phyloP scores from a whole-genome alignment of 2,329 filamentous ascomycete genomes.

The Fusarium bulbicola region DNA sequence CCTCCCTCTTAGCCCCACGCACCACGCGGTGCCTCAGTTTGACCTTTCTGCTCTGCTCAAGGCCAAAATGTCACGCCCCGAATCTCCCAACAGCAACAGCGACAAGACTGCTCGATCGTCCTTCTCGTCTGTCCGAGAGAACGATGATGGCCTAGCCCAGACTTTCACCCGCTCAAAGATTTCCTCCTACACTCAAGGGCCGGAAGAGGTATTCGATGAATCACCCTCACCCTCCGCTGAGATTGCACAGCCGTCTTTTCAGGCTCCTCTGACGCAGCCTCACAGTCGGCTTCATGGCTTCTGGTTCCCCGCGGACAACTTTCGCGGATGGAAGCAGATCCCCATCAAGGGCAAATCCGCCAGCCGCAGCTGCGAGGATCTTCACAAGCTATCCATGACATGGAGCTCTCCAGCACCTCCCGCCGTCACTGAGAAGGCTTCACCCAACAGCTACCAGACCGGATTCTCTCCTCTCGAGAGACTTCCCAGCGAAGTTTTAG shows the following conservation, averaged over 20 bases:
- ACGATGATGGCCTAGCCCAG: slow-evolving; percentile 67
- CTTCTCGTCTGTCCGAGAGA: slow-evolving; percentile 70
- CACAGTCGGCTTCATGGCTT: slow-evolving; percentile 66
- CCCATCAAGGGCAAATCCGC: slow-evolving; percentile 66
- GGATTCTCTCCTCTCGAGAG: slow-evolving; percentile 70
- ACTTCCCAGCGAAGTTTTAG: slow-evolving; percentile 75
- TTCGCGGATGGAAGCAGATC: slow-evolving; percentile 71
- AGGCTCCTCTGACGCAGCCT: slow-evolving; percentile 63
- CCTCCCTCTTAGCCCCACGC: slow-evolving; percentile 44
- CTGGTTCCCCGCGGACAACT: slow-evolving; percentile 66
- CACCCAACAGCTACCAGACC: slow-evolving; percentile 45
- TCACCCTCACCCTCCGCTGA: slow-evolving; percentile 54
- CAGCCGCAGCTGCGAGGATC: slow-evolving; percentile 69
- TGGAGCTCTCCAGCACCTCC: slow-evolving; percentile 58
- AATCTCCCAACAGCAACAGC: slow-evolving; percentile 47
- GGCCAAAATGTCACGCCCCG: slow-evolving; percentile 50
- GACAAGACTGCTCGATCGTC: slow-evolving; percentile 60
- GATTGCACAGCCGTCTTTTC: slow-evolving; percentile 57
- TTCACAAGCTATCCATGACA: slow-evolving; percentile 63
- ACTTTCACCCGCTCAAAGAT: slow-evolving; percentile 71
- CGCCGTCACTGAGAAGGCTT: slow-evolving; percentile 42
- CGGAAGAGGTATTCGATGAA: slow-evolving; percentile 63
- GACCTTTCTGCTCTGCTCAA: slow-evolving; percentile 48
- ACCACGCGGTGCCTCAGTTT: slow-evolving; percentile 50
- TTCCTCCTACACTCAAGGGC: slow-evolving; percentile 62